Evolutionary conservation across 1,284 basidiomycete species (phyloP), one percentile per base, ranked within the genome.

Genomic region (Pterula multifida): DNA sequence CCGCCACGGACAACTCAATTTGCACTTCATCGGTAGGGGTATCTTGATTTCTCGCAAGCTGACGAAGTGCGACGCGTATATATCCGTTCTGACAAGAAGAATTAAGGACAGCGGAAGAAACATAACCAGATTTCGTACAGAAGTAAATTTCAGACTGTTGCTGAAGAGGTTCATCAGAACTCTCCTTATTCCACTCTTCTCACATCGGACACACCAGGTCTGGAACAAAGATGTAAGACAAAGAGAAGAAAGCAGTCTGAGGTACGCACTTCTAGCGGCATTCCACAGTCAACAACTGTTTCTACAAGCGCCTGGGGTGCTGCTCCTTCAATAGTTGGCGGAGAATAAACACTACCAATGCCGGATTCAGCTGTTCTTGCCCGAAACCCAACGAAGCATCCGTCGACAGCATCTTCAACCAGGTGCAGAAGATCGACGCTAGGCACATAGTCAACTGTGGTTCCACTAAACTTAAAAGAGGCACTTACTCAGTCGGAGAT

Each of bases 151-250:
- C 56, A 95, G 70, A 59, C 91, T 92, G 63, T 97, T 97, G 26
- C 90, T 91, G 57, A 97, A 91, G 35, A 98, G 66, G 63, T 98
- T 98, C 91, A 97, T 96, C 55, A 97, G 64, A 12, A 97, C 82
- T 36, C 94, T 79, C 24, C 94, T 79, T 53, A 97, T 84, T 19
- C 94, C 94, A 36, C 90, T 92, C 57, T 87, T 91, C 65, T 98
- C 94, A 64, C 90, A 94, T 55, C 81, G 82, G 28, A 96, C 72
- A 15, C 73, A 71, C 94, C 94, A 98, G 11, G 90, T 90, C 82
- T 90, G 56, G 6, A 32, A 51, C 50, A 39, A 19, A 23, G 6
- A 23, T 17, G 46, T 26, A 21, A 12, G 45, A 39, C 44, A 48
- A 17, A 12, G 22, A 42, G 39, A 35, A 17, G 36, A 9, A 32